Conservation (phyloP, 2,329 filamentous ascomycete species). For the Clarireedia homoeocarpa region DNA sequence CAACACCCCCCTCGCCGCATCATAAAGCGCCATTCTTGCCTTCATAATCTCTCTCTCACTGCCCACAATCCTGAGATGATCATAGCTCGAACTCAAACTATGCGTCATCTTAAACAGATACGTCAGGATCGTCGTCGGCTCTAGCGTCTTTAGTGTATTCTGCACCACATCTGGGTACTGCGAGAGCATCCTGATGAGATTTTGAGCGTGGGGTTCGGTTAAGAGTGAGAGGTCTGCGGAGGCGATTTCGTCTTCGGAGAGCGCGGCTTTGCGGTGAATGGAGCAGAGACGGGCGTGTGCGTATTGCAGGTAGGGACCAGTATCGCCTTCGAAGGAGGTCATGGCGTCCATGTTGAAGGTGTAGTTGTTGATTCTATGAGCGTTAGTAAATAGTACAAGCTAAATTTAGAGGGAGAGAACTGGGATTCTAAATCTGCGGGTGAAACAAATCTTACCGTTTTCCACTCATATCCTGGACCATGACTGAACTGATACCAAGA, state of each 20-base stretch:
- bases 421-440: background rate
- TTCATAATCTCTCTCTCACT: conserved; percentile 63
- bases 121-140: conserved; percentile 57
- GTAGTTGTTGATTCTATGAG: conserved; percentile 55
- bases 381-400: background rate
- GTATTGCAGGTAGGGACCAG: conserved; percentile 78
- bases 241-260: conserved; percentile 49
- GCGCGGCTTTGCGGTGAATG: conserved; percentile 49
- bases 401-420: conserved; percentile 2
- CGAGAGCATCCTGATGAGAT: conserved; percentile 67
- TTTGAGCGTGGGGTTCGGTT: conserved; percentile 62
- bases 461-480: conserved; percentile 97
- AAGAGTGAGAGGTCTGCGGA: conserved; percentile 61
- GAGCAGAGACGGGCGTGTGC: conserved; percentile 66
- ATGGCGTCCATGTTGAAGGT: conserved; percentile 74
- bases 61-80: conserved; percentile 74
- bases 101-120: conserved; percentile 88
- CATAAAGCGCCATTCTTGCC: conserved; percentile 71
- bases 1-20: conserved; percentile 65
- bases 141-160: conserved; percentile 77
- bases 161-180: conserved; percentile 81
- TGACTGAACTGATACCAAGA: conserved; percentile 87
- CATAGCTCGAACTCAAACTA: conserved; percentile 70
- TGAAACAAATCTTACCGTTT: conserved; percentile 56
- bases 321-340: conserved; percentile 79